phyloP scores from a whole-genome alignment of 805 yeast species.

The Nakazawaea siamensis region DNA sequence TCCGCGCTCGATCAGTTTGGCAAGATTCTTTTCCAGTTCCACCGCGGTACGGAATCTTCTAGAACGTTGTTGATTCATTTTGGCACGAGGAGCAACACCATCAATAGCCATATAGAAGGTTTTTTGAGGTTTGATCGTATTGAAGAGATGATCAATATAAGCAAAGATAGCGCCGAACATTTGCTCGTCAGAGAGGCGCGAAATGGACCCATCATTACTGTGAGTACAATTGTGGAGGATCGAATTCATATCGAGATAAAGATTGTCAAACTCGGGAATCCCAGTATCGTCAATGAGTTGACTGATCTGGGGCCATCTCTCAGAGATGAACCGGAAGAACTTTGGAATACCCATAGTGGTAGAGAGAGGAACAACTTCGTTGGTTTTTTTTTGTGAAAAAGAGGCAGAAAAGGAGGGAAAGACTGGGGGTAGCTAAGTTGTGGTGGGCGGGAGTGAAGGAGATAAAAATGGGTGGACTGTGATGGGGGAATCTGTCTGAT shows the following conservation, averaged over 20 bases:
- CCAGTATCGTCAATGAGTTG: constrained; percentile 75
- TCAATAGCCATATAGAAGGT: constrained; percentile 94
- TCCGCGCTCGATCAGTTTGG: constrained; percentile 68
- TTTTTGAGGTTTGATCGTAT: constrained; percentile 77
- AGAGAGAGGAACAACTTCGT: too few relatives aligned
- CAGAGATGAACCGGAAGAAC: constrained; percentile 92
- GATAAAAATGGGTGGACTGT: too few relatives aligned
- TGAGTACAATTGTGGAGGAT: constrained; percentile 93
- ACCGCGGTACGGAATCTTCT: constrained; percentile 91
- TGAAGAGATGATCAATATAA: constrained; percentile 89
- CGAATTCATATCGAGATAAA: constrained; percentile 96
- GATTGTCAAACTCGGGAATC: constrained; percentile 89
- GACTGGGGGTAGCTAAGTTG: too few relatives aligned
- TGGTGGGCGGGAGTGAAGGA: too few relatives aligned
- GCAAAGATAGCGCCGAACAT: constrained; percentile 89
- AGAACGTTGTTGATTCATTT: constrained; percentile 96
- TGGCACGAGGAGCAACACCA: constrained; percentile 98
- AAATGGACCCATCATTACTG: constrained; percentile 54
- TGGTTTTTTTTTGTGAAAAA: too few relatives aligned
- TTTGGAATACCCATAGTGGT: constrained; percentile 94
- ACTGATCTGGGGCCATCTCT: constrained; percentile 96
- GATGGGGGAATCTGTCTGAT: too few relatives aligned
- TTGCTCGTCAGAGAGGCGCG: constrained; percentile 76
- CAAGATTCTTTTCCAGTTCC: constrained; percentile 77
- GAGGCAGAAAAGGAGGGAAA: too few relatives aligned